Base-by-base conservation (phyloP, 176 grass and related monocot species). In the Oryza brachyantha region DNA sequence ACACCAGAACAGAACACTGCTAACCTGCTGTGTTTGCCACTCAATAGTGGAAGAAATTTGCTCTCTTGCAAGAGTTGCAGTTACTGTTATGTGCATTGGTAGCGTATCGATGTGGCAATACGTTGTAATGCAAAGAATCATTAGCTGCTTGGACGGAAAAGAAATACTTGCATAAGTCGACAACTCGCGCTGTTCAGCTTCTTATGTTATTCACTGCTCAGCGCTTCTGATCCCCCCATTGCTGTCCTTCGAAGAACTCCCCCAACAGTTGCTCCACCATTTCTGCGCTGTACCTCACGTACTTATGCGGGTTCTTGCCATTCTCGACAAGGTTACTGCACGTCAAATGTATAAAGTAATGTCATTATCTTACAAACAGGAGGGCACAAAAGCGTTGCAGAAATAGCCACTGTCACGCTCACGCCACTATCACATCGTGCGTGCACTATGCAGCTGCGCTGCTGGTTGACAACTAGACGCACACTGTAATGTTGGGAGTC, bases 181-280 rank as follows among this genome's bases (percentile, higher is more conserved):
- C n/a, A n/a, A n/a, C n/a, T n/a, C n/a, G n/a, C n/a, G n/a, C n/a
- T n/a, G n/a, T n/a, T n/a, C n/a, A n/a, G n/a, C n/a, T n/a, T n/a
- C n/a, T n/a, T n/a, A n/a, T n/a, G n/a, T n/a, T 13, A 21, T 8
- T 13, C 26, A 68, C 59, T 76, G 46, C 66, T 89, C 82, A 87
- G 63, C 87, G 91, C 73, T 85, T 96, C 27, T 81, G 90, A 31
- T 96, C 90, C 4, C 71, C 74, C 48, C 84, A 88, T 50, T 91
- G 89, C 75, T 96, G 88, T 21, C 93, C 93, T 66, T 96, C 90
- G 11, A 96, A 96, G 69, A 96, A 90, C 54, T 96, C 90, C 0
- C 87, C 79, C 8, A 96, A 39, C 61, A 88, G 85, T 40, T 88
- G 88, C 50, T 93, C 93, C 70, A 93, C 87, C 25, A 85, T 72